Base-by-base conservation (phyloP, 2,329 filamentous ascomycete species). In the Diaporthe nobilis region DNA sequence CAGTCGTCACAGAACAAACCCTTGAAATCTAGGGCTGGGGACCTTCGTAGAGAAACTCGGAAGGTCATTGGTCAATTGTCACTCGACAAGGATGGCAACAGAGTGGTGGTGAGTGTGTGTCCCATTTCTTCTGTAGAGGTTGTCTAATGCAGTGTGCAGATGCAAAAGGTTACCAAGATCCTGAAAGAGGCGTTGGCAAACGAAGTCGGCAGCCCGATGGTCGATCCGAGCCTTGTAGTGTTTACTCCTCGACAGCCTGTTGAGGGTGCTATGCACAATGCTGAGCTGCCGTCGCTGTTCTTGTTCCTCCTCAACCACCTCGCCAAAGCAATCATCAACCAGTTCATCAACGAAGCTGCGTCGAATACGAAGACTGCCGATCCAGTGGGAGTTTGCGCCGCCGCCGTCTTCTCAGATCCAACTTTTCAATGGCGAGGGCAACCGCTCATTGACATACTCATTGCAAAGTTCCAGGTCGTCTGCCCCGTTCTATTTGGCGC, bases 401-500 rank as follows among this genome's bases (percentile, higher is more conserved):
- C 92, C 13, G 90, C 91, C 77, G 88, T 95, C 34, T 95, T 96
- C 81, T 92, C 93, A 1, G 88, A 90, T 61, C 86, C 89, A 1
- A 86, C 89, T 7, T 92, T 94, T 80, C 85, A 88, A 67, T 93
- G 91, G 87, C 89, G 92, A 67, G 92, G 90, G n/a, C 84, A 88
- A 60, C 88, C 92, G 0, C 87, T 97, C 78, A 92, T 94, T 73
- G 94, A 96, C 81, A 92, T 97, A 70, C 84, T 97, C 6, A 89
- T 95, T 80, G 93, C 96, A 73, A 98, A 98, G 83, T 94, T 94
- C 80, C 92, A 95, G 76, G 88, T 94, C 22, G 88, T 91, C 4
- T 98, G 95, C 80, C 96, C 97, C 0, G 92, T 95, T 1, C 87
- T 99, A 0, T 98, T 97, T 82, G 96, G 96, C 25, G 91, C 96